Evolutionary conservation across 2,329 filamentous ascomycete genomes (phyloP), one percentile per base, ranked within the genome.

Genomic region (Ophiostoma populinum): DNA sequence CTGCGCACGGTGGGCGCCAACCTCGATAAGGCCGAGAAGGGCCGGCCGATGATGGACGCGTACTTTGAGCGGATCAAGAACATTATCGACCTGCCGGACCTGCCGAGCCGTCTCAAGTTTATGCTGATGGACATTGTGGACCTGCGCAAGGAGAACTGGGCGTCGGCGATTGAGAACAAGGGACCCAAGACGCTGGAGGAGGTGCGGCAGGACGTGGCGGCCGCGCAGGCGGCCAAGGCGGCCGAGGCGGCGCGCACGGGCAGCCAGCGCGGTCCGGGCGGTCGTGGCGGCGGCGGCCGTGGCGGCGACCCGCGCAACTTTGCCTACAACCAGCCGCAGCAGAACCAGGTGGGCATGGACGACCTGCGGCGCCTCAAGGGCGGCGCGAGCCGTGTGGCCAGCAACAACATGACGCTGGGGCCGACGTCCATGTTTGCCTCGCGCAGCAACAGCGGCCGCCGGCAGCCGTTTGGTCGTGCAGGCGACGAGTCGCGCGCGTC

Each of bases 111-210:
- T 64, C 67, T 94, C 46, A 75, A 72, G 53, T 98, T 95, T 61
- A 95, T 98, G 90, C 70, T 98, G 41, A 74, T 95, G 75, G 90
- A 98, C 52, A 71, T 93, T 37, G 55, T 92, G 38, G 90, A 98
- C 54, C 65, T 98, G 44, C 77, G 90, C 46, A 72, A 57, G 51
- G 62, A 65, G 35, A 65, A 70, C 52, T 98, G 90, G 90, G 57
- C 68, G 41, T 85, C 82, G 38, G 94, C 93, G 66, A 83, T 92
- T 53, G 61, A 64, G 36, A 80, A 86, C 59, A 95, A 95, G 65
- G 90, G 90, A 24, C 90, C 90, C 40, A 94, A 94, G 75, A 98
- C 90, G 7, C 79, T 98, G 35, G 75, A 85, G 4, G 81, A 95
- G 59, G 81, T 98, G 46, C 81, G 85, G 53, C 78, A 76, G 46